Conservation (phyloP, 1,284 basidiomycete genomes). For the Cryptococcus wingfieldii region DNA sequence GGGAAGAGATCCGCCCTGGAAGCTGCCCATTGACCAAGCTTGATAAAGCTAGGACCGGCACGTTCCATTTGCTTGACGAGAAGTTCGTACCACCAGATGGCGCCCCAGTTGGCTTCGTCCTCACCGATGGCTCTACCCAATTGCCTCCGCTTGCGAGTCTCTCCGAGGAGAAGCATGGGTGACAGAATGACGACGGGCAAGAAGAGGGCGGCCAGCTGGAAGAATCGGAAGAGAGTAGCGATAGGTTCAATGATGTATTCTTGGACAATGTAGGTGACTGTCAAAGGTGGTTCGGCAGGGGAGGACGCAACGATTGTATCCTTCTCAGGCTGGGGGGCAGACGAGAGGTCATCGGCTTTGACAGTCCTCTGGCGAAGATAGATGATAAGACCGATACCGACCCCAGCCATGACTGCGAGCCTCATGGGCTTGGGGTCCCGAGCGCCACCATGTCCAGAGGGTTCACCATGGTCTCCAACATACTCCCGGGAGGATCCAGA, state of each 20-base stretch:
- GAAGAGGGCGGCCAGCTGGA: conserved; percentile 79
- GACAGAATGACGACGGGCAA: conserved; percentile 76
- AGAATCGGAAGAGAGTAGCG: conserved; percentile 75
- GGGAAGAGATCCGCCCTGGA: conserved; percentile 94
- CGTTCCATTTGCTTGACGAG: conserved; percentile 86
- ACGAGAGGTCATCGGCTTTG: conserved; percentile 15
- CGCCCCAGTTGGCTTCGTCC: conserved; percentile 73
- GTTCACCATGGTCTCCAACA: not conserved
- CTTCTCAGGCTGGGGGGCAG: not conserved
- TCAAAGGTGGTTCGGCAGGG: conserved; percentile 19
- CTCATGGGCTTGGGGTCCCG: conserved; percentile 20
- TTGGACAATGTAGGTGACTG: conserved; percentile 20
- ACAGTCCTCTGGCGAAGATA: conserved; percentile 26
- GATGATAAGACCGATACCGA: conserved; percentile 23
- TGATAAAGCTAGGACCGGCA: conserved; percentile 96
- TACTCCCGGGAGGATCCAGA: conserved; percentile 1
- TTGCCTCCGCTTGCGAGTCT: conserved; percentile 23
- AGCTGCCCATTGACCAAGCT: conserved; percentile 98
- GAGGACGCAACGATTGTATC: conserved; percentile 17
- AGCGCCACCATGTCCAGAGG: not conserved
- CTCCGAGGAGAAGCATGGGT: conserved; percentile 81
- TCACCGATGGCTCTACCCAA: conserved; percentile 43
- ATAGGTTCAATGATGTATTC: conserved; percentile 75
- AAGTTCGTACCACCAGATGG: conserved; percentile 91
- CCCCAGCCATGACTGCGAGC: conserved; percentile 22